These are phyloP conservation scores for Moesziomyces aphidis DNA, from an alignment of 1,284 basidiomycete species.

Conservation along the genomic window DNA sequence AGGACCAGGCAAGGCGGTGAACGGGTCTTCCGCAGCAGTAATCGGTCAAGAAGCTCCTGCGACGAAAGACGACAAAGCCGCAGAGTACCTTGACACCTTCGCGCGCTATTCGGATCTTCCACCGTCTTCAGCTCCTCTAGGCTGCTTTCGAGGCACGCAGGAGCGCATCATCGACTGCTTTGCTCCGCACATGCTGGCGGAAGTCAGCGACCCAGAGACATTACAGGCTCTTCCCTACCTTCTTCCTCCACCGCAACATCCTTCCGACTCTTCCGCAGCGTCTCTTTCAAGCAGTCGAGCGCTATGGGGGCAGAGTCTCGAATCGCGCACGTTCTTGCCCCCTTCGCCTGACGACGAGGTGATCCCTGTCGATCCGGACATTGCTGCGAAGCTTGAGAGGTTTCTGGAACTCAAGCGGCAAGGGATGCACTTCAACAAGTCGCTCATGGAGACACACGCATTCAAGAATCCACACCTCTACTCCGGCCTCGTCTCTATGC, in stretches of 20 bases:
- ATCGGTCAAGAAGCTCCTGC: background rate
- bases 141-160: constrained; percentile 5
- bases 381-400: constrained; percentile 74
- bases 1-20: no score
- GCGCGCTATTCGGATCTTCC: background rate
- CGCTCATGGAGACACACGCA: constrained; percentile 85
- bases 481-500: constrained; percentile 88
- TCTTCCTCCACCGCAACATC: background rate
- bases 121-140: background rate
- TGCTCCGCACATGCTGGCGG: background rate
- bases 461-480: constrained; percentile 96
- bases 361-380: constrained; percentile 4
- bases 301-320: constrained; percentile 15
- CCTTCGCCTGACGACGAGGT: no score
- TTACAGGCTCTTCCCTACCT: constrained; percentile 12
- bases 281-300: background rate
- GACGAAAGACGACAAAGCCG: background rate
- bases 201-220: constrained; percentile 17
- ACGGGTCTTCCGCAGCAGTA: background rate
- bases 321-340: background rate
- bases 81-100: background rate
- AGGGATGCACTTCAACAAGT: constrained; percentile 91
- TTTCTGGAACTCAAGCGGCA: constrained; percentile 77
- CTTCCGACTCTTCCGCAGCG: background rate
- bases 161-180: constrained; percentile 3